Evolutionary conservation across 257 asterid genomes (phyloP).

Genomic region (Euphrasia confusa): DNA sequence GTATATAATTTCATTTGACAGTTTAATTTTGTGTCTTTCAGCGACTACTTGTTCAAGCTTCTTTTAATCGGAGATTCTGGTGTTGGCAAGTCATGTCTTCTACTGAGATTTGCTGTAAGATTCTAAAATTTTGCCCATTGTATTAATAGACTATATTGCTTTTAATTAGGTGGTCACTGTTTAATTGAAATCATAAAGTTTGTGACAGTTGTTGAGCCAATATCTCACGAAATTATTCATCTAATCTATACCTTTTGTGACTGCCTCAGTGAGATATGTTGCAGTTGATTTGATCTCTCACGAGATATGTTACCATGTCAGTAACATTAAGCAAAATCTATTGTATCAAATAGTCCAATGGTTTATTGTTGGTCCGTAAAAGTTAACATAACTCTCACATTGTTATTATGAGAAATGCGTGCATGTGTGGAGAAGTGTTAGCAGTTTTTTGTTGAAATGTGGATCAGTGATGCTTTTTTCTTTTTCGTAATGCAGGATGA

Average conservation of each 20-base stretch:
- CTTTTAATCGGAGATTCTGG: slow-evolving; percentile 39
- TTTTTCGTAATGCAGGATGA: slow-evolving; percentile 50
- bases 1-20: no score
- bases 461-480: slow-evolving; percentile 1
- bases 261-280: no score
- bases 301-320: no score
- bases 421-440: background rate
- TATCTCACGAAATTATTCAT: no score
- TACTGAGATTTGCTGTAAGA: slow-evolving; percentile 41
- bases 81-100: slow-evolving; percentile 44
- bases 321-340: no score
- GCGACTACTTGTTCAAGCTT: slow-evolving; percentile 44
- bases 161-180: background rate
- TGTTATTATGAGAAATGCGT: background rate
- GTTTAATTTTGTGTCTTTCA: background rate
- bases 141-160: background rate
- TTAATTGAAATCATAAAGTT: no score
- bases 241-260: no score
- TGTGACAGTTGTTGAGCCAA: no score
- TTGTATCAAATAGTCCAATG: no score
- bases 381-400: no score
- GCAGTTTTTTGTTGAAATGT: background rate
- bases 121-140: background rate
- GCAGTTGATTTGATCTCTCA: no score
- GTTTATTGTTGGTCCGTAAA: no score